Evolutionary conservation across 2,329 filamentous ascomycete genomes (phyloP).

Genomic region (Ascomycota sp.): DNA sequence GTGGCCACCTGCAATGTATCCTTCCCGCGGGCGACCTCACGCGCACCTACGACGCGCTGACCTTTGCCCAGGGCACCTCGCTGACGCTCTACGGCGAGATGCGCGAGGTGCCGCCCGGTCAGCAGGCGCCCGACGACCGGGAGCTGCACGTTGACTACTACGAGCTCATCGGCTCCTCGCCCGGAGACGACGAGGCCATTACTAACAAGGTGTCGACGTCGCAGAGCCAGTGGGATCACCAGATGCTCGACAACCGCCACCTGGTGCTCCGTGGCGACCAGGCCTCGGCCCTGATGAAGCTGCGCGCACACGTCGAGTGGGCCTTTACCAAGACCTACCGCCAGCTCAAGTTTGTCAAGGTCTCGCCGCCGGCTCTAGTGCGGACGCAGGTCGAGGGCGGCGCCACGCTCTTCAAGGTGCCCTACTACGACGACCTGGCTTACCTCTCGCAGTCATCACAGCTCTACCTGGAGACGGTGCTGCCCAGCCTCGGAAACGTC

Average conservation of each 20-base stretch:
- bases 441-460: slow-evolving; percentile 95
- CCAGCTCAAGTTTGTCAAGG: slow-evolving; percentile 59
- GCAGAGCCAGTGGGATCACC: slow-evolving; percentile 20
- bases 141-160: slow-evolving; percentile 86
- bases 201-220: slow-evolving; percentile 49
- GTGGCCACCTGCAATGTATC: slow-evolving; percentile 18
- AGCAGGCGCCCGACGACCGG: slow-evolving; percentile 62
- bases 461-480: slow-evolving; percentile 86
- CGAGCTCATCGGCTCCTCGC: slow-evolving; percentile 57
- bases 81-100: slow-evolving; percentile 71
- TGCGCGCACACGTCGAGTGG: slow-evolving; percentile 60
- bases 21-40: slow-evolving; percentile 52
- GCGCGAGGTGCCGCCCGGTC: slow-evolving; percentile 56
- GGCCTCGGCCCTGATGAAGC: slow-evolving; percentile 69
- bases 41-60: slow-evolving; percentile 80
- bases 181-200: slow-evolving; percentile 76
- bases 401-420: slow-evolving; percentile 71
- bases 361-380: slow-evolving; percentile 75
- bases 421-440: slow-evolving; percentile 76
- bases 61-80: slow-evolving; percentile 71
- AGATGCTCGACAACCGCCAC: slow-evolving; percentile 63
- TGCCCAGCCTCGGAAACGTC: slow-evolving; percentile 80
- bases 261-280: slow-evolving; percentile 70
- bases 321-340: slow-evolving; percentile 67
- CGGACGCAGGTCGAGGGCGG: slow-evolving; percentile 92